Conservation (phyloP, 768 basidiomycete genomes). For the Lactifluus echinatus region DNA sequence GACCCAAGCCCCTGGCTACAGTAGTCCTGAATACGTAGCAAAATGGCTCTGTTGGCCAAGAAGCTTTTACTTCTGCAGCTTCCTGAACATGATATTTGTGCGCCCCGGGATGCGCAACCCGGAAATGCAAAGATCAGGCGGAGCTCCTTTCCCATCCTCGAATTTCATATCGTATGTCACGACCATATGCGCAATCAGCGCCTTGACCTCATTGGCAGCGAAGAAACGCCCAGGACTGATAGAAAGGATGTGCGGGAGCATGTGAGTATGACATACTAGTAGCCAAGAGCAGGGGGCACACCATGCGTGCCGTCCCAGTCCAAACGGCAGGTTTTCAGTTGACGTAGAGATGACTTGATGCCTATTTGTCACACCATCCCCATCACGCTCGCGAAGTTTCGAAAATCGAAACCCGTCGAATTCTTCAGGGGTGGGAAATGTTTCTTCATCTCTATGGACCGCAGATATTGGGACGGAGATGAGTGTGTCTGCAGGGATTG, state of each 20-base stretch:
- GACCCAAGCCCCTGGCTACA: too few species aligned
- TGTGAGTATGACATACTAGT: background rate
- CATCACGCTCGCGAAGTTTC: constrained; percentile 3
- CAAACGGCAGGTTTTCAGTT: constrained; percentile 22
- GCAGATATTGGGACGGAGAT: constrained; percentile 26
- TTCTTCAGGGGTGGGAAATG: constrained; percentile 28
- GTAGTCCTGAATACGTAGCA: too few species aligned
- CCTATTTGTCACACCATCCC: background rate
- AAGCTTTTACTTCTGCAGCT: constrained; percentile 5
- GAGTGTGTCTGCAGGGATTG: constrained; percentile 32
- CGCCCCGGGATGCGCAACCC: constrained; percentile 1
- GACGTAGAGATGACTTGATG: constrained; percentile 13
- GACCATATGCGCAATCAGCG: constrained; percentile 22
- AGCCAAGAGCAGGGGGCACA: background rate
- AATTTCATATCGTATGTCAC: constrained; percentile 24
- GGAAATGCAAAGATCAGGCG: background rate
- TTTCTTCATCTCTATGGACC: constrained; percentile 26
- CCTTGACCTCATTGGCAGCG: constrained; percentile 22
- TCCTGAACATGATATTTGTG: constrained; percentile 23
- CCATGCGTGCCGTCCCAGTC: constrained; percentile 26
- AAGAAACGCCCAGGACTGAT: constrained; percentile 26
- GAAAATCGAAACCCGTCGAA: constrained; percentile 39
- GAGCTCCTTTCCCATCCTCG: constrained; percentile 15
- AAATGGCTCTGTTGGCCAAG: too few species aligned
- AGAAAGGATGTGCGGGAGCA: too few species aligned